Evolutionary conservation across 2,329 filamentous ascomycete species (phyloP).

Genomic region (Talaromyces marneffei): DNA sequence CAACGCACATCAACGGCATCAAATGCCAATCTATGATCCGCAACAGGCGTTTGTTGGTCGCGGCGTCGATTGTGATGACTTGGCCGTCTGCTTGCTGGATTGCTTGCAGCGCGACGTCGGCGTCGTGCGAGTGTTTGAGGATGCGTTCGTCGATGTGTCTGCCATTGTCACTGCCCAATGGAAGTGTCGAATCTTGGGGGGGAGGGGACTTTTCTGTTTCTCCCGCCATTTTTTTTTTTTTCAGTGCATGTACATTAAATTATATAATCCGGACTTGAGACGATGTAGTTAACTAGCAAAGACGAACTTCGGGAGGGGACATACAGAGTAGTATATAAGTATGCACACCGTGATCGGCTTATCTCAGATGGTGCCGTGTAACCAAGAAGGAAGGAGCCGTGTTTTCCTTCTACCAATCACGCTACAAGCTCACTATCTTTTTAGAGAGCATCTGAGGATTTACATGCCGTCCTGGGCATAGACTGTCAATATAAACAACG

Average conservation of each 20-base stretch:
- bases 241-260: neutral
- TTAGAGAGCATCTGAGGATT: neutral
- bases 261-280: too few species aligned
- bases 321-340: too few species aligned
- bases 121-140: constrained; percentile 52
- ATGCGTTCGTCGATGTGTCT: constrained; percentile 31
- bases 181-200: neutral
- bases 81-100: constrained; percentile 47
- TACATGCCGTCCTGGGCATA: constrained; percentile 1
- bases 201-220: constrained; percentile 13
- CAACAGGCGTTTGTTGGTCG: constrained; percentile 55
- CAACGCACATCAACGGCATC: constrained; percentile 54
- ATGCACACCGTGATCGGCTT: too few species aligned
- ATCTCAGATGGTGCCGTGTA: neutral
- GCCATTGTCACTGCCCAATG: too few species aligned
- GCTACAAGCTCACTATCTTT: neutral
- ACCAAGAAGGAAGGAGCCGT: neutral
- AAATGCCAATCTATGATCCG: constrained; percentile 57
- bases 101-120: constrained; percentile 56
- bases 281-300: too few species aligned
- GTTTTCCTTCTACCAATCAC: neutral
- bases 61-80: constrained; percentile 49
- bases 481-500: neutral
- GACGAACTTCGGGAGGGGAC: too few species aligned
- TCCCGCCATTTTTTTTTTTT: neutral